These are phyloP conservation scores for Lipomyces yamadae DNA, from an alignment of 805 yeast genomes.

Conservation along the genomic window DNA sequence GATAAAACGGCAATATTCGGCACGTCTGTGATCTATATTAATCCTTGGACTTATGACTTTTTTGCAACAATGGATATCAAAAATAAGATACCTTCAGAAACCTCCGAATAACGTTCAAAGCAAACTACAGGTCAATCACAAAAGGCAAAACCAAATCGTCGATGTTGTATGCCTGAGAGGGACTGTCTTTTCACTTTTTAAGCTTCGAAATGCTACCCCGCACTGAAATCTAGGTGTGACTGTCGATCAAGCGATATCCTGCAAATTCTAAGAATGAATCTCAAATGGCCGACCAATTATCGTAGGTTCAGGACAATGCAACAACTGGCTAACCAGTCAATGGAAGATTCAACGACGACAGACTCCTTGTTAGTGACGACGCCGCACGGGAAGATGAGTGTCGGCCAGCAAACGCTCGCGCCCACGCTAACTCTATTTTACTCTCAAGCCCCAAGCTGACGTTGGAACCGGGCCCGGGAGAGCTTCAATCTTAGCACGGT, in stretches of 20 bases:
- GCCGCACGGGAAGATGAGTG: neutral
- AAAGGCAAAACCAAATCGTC: neutral
- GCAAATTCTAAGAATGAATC: neutral
- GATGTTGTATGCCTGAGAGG: neutral
- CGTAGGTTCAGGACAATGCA: neutral
- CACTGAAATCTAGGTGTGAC: neutral
- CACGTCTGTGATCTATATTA: neutral
- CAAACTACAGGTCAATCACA: neutral
- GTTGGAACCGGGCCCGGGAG: no score
- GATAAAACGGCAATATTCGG: slow-evolving; percentile 1
- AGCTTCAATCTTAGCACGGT: no score
- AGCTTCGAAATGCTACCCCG: no score
- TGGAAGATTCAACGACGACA: neutral
- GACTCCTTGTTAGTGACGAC: neutral
- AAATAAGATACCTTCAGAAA: neutral
- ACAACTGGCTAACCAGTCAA: neutral
- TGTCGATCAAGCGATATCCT: neutral
- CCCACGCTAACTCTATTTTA: no score
- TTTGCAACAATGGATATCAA: neutral
- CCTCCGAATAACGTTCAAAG: neutral
- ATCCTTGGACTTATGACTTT: neutral
- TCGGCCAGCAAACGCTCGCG: no score
- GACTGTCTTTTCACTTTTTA: no score
- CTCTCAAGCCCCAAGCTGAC: no score
- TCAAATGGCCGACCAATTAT: neutral